Evolutionary conservation across 345 rosid genomes (phyloP), one percentile per base, ranked within the genome.

Genomic region (Rhodamnia argentea): DNA sequence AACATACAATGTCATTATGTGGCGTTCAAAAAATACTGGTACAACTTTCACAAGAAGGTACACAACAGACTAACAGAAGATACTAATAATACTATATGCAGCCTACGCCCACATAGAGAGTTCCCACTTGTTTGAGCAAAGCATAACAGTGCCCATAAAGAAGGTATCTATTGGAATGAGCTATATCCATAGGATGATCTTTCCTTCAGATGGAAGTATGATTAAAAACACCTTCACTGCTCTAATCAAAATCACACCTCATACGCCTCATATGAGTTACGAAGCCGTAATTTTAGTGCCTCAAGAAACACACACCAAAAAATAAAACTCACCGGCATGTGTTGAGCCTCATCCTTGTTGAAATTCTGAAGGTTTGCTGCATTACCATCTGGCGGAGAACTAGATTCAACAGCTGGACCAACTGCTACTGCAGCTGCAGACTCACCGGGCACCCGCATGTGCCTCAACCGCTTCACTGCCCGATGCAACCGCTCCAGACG

Each of bases 401-500:
- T 86, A 81, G 92, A 89, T 78, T 93, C 95, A 47, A 76, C 83
- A 16, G 87, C 87, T 20, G 90, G 88, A 50, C 85, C 90, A 44
- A 86, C 88, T 53, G 87, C 87, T 32, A 89, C 82, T 7, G 87
- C 82, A 60, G 91, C 86, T 14, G 88, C 83, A 22, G 92, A 91
- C 60, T 96, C 98, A 7, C 92, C 95, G 0, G 93, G 94, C 86
- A 84, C 85, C 22, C 94, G 89, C 4, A 93, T 89, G 88, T 91
- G 94, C 86, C 95, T 91, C 60, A 96, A 89, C 53, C 93, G 87
- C 89, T 94, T 94, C 76, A 96, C 96, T 9, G 96, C 92, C 55
- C 93, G 89, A 85, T 94, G 95, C 87, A 96, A 91, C 87, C 90
- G 90, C 88, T 96, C 98, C 87, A 94, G 57, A 7, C 95, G 92